Base-by-base conservation (phyloP, 371 early-diverging fungal genomes). In the Haplosporangium sp. region DNA sequence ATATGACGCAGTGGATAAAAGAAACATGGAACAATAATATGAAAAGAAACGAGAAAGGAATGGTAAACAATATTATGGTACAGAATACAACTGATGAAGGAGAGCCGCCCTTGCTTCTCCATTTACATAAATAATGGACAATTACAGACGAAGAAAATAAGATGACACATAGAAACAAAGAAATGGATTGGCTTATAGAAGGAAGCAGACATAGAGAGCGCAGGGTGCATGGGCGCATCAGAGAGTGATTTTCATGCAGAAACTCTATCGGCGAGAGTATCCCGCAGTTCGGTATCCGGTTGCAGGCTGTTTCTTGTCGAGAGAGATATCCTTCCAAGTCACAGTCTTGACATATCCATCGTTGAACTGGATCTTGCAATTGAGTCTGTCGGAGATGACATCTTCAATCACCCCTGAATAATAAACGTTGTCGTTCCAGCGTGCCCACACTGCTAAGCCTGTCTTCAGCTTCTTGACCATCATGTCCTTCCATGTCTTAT, bases 281-380 rank as follows among this genome's bases (percentile, higher is more conserved):
- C 65, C 66, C 11, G 65, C 59, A 0, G 56, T 59, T 6, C 70
- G 70, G 45, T 51, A 53, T 8, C 71, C 71, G 5, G 60, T 60
- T 0, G 59, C 53, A 2, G 77, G 77, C 42, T 66, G 77, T 38
- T 68, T 79, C 64, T 79, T 79, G 59, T 79, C 80, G 55, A 79
- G 21, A 14, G 69, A 72, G 38, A 85, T 84, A 53, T 85, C 82
- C 67, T 83, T 77, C 86, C 86, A 85, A 29, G 73, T 67, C 12
- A 84, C 74, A 45, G 76, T 83, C 54, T 82, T 74, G 18, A 57
- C 53, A 20, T 72, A 66, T 18, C 84, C 84, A 46, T 85, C 84
- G 12, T 82, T 63, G 43, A 82, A 80, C 48, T 65, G 56, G 13
- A 86, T 80, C 55, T 79, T 73, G 65, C 84, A 84, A 36, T 67